Conservation (phyloP, 116 monocot genomes). For the Papilionanthe hybrid region DNA sequence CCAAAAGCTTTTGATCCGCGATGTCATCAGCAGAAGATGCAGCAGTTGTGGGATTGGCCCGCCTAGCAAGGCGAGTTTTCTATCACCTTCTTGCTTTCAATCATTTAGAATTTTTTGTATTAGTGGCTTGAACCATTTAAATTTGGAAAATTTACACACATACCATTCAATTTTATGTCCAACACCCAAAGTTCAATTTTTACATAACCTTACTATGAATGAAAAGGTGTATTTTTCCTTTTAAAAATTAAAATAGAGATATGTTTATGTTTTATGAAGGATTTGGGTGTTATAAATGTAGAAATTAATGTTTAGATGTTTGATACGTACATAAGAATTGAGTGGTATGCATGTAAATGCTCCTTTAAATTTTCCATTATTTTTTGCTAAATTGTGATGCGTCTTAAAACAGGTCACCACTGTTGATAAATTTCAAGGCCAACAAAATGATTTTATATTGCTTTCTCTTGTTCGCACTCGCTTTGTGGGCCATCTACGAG, state of each 20-base stretch:
- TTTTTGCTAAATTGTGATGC: background rate
- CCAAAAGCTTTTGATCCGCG: conserved; percentile 93
- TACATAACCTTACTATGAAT: too few species aligned
- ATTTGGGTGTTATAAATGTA: too few species aligned
- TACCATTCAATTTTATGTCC: too few species aligned
- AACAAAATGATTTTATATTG: conserved; percentile 95
- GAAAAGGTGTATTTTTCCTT: too few species aligned
- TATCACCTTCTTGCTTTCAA: background rate
- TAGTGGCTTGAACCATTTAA: background rate
- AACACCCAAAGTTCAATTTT: too few species aligned
- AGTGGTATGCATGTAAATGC: too few species aligned
- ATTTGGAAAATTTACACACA: too few species aligned
- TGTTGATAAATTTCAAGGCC: conserved; percentile 99
- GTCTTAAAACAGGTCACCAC: conserved; percentile 59
- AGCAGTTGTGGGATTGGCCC: conserved; percentile 69
- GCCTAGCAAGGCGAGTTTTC: conserved; percentile 76
- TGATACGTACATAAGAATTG: too few species aligned
- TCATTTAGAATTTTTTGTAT: background rate
- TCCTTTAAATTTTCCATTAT: background rate
- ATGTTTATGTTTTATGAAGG: too few species aligned
- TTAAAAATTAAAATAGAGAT: too few species aligned
- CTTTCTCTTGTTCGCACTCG: conserved; percentile 91
- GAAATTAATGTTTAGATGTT: too few species aligned
- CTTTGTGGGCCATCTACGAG: conserved; percentile 94
- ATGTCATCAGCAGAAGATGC: conserved; percentile 90